A percentile compares a stretch with the other conserved stretches of the same genome.
Conservation (phyloP, 2,329 filamentous ascomycete species). For the Talaromyces sp. region DNA sequence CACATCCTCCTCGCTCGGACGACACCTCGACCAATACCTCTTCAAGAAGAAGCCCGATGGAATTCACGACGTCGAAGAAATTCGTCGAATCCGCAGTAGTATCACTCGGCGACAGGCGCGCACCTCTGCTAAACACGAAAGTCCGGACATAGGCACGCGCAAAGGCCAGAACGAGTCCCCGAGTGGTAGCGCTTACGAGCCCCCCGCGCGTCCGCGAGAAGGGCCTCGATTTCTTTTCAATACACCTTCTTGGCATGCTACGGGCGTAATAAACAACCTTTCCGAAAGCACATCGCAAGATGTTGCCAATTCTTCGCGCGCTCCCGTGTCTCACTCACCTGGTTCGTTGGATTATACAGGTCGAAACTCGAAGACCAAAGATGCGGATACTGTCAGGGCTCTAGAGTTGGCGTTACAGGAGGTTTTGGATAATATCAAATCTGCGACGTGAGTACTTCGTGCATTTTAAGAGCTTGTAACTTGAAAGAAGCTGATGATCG, state of each 20-base stretch:
- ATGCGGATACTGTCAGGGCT: conserved; percentile 78
- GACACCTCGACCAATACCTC: conserved; percentile 91
- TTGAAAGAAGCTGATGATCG: conserved; percentile 4
- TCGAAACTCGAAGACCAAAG: conserved; percentile 62
- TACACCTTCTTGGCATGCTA: conserved; percentile 68
- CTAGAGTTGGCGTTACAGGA: conserved; percentile 82
- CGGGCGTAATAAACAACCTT: conserved; percentile 74
- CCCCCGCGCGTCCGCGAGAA: conserved; percentile 35
- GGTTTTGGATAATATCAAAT: conserved; percentile 73
- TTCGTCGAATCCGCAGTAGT: conserved; percentile 73
- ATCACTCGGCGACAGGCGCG: conserved; percentile 85
- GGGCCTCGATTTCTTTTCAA: conserved; percentile 52
- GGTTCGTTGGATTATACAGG: conserved; percentile 52
- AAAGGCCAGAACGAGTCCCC: conserved; percentile 34
- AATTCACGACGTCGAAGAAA: conserved; percentile 85
- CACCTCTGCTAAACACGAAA: conserved; percentile 58
- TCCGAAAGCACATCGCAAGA: conserved; percentile 49
- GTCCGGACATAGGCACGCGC: conserved; percentile 57
- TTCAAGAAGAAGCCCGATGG: conserved; percentile 93
- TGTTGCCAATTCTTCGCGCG: conserved; percentile 31
- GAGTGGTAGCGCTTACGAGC: conserved; percentile 31
- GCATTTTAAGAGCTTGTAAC: not conserved
- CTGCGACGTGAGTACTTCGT: conserved; percentile 65
- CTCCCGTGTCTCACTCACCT: conserved; percentile 32
- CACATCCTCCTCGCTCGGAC: conserved; percentile 87